Evolutionary conservation across 2,329 filamentous ascomycete species (phyloP).

Genomic region (Penicillium decumbens): DNA sequence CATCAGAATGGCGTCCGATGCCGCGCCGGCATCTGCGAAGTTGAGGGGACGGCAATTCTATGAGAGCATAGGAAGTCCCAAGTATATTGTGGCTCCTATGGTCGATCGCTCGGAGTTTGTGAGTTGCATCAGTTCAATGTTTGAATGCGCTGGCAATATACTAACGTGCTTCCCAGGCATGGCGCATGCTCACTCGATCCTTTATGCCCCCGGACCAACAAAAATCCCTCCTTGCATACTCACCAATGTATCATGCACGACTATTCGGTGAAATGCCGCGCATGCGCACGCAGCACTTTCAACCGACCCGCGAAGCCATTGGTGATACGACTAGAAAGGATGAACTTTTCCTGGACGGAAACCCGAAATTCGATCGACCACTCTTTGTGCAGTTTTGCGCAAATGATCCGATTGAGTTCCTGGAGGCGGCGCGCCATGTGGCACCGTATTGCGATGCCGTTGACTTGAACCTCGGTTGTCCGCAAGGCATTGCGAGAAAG

Average conservation of each 20-base stretch:
- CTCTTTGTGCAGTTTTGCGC: conserved; percentile 93
- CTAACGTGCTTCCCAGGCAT: conserved; percentile 59
- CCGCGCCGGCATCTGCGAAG: conserved; percentile 46
- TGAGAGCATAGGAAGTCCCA: conserved; percentile 87
- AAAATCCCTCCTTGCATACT: conserved; percentile 73
- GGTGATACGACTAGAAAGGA: conserved; percentile 22
- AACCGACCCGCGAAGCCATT: conserved; percentile 52
- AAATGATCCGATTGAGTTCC: conserved; percentile 46
- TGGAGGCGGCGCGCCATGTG: conserved; percentile 67
- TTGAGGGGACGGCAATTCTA: conserved; percentile 86
- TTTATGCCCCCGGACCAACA: conserved; percentile 68
- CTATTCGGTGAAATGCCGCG: conserved; percentile 72
- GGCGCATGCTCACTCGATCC: conserved; percentile 92
- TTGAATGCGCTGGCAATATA: background rate
- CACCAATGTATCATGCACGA: conserved; percentile 93
- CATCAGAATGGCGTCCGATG: conserved; percentile 28
- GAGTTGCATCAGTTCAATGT: conserved; percentile 35
- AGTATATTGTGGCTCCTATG: conserved; percentile 90
- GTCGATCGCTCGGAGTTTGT: conserved; percentile 98
- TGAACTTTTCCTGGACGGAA: conserved; percentile 70
- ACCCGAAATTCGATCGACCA: conserved; percentile 76
- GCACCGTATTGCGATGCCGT: conserved; percentile 90
- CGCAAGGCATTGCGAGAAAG: conserved; percentile 86
- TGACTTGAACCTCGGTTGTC: conserved; percentile 91
- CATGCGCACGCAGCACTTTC: conserved; percentile 77